Conservation (phyloP, 2,329 filamentous ascomycete genomes). For the Xylaria hypoxylon region DNA sequence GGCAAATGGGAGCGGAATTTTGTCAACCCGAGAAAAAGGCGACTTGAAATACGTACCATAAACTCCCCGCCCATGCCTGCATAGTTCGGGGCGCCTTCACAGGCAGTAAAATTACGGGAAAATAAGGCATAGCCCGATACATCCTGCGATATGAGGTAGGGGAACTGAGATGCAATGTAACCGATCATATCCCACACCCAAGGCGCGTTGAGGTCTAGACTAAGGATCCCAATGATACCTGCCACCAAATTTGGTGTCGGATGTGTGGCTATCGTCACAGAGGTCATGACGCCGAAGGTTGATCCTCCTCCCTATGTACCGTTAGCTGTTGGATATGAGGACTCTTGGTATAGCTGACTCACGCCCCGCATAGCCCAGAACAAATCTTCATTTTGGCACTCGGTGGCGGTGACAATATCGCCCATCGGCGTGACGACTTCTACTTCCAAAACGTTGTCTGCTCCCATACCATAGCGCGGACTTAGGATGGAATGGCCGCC, state of each 20-base stretch:
- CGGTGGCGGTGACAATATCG: constrained; percentile 62
- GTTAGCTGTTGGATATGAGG: constrained; percentile 4
- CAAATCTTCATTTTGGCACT: constrained; percentile 65
- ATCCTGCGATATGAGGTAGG: constrained; percentile 61
- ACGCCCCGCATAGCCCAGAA: constrained; percentile 74
- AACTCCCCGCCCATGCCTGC: constrained; percentile 53
- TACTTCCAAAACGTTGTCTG: constrained; percentile 70
- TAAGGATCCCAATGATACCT: constrained; percentile 48
- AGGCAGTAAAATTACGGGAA: constrained; percentile 47
- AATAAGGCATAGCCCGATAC: constrained; percentile 63
- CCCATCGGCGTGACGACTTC: constrained; percentile 67
- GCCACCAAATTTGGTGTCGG: constrained; percentile 51
- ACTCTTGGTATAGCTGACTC: constrained; percentile 42
- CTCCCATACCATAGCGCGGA: constrained; percentile 68
- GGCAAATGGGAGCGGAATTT: background rate
- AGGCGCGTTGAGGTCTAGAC: constrained; percentile 47
- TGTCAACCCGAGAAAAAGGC: background rate
- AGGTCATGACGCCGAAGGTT: constrained; percentile 70
- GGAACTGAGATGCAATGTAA: constrained; percentile 60
- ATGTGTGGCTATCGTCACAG: constrained; percentile 66
- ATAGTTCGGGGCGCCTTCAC: background rate
- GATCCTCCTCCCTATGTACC: constrained; percentile 64
- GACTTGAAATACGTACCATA: constrained; percentile 33
- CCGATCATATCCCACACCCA: constrained; percentile 61
- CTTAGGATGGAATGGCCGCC: constrained; percentile 69